phyloP scores from a whole-genome alignment of 1,284 basidiomycete species.

The Xanthoconium separans region DNA sequence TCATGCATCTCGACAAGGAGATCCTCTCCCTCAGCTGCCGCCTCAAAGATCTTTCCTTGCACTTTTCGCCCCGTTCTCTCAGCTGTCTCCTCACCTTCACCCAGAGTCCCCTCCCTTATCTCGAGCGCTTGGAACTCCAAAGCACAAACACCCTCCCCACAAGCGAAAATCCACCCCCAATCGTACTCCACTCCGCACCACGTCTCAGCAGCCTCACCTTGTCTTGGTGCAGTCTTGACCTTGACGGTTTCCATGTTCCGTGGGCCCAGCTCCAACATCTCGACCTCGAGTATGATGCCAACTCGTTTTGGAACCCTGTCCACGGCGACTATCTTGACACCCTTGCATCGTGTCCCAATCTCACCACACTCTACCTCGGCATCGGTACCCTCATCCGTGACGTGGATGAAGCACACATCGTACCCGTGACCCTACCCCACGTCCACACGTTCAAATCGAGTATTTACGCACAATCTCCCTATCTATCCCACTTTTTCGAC shows the following conservation, averaged over 20 bases:
- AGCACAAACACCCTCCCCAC: conserved; percentile 28
- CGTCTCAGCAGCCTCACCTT: conserved; percentile 27
- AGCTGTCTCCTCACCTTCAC: conserved; percentile 30
- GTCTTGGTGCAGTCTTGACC: conserved; percentile 32
- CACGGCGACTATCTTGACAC: conserved; percentile 30
- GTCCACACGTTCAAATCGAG: conserved; percentile 29
- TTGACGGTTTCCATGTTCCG: conserved; percentile 27
- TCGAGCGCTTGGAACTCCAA: conserved; percentile 28
- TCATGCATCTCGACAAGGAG: conserved; percentile 32
- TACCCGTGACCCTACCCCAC: conserved; percentile 26
- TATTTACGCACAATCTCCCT: conserved; percentile 29
- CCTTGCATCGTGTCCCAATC: conserved; percentile 28
- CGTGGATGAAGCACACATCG: conserved; percentile 9
- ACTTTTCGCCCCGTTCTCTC: conserved; percentile 29
- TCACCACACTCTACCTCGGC: conserved; percentile 29
- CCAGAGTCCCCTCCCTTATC: conserved; percentile 24
- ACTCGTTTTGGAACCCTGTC: conserved; percentile 30
- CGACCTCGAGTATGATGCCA: conserved; percentile 29
- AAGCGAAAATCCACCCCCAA: conserved; percentile 25
- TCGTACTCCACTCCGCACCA: conserved; percentile 28
- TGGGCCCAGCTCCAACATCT: conserved; percentile 32
- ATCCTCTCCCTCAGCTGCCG: conserved; percentile 25
- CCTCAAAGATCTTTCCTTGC: conserved; percentile 22
- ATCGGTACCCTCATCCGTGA: conserved; percentile 21
- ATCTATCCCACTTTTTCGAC: conserved; percentile 27